Base-by-base conservation (phyloP, 805 yeast genomes). In the Saccharomycopsis fodiens region DNA sequence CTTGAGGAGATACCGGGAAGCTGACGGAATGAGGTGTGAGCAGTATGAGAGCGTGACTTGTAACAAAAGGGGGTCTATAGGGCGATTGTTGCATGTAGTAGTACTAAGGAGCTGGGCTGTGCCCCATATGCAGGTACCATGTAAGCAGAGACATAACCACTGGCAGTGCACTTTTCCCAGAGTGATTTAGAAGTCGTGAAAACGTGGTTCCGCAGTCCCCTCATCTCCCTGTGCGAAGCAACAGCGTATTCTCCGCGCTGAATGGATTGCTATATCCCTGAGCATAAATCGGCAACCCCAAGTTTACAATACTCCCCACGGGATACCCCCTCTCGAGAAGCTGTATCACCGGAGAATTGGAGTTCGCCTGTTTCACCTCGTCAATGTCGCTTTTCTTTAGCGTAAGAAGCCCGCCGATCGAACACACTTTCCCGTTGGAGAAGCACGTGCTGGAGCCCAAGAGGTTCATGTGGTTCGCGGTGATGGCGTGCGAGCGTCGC, bases 181-280 rank as follows among this genome's bases (percentile, higher is more conserved):
- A n/a, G n/a, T n/a, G n/a, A n/a, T n/a, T n/a, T n/a, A n/a, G n/a
- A n/a, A n/a, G n/a, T n/a, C n/a, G n/a, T n/a, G n/a, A n/a, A n/a
- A n/a, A n/a, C n/a, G n/a, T n/a, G n/a, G n/a, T n/a, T n/a, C n/a
- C n/a, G n/a, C n/a, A n/a, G n/a, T n/a, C n/a, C n/a, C n/a, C n/a
- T 29, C n/a, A 29, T 29, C n/a, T 12, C n/a, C n/a, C 12, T 29
- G 12, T 29, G n/a, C 13, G 29, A 39, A 22, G n/a, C 6, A 25
- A 17, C 43, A 40, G 31, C 15, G 16, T 40, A 4, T 4, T 6
- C 17, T 29, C 43, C 16, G 27, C 23, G 15, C 17, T 13, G 30
- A 27, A 40, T 13, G 43, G 43, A 17, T 40, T 29, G 36, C 13
- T 29, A 23, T 40, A 22, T 12, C 43, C 35, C 30, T 40, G 39